Conservation (phyloP, 75 land plant genomes). For the Sequoiadendron giganteum region DNA sequence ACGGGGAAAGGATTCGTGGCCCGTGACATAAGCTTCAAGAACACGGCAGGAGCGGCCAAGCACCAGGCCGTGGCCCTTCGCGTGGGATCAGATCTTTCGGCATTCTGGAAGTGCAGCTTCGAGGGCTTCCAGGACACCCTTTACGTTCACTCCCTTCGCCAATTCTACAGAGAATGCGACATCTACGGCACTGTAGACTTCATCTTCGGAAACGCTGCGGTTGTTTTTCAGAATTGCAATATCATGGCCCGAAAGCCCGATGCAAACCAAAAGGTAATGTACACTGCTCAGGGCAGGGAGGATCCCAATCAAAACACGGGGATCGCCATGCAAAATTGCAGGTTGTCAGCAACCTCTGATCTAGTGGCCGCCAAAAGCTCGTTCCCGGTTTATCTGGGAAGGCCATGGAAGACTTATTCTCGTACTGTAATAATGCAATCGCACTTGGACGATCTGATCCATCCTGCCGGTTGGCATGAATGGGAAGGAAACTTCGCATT, state of each 20-base stretch:
- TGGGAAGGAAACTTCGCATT: slow-evolving; percentile 26
- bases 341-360: neutral
- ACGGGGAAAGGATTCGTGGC: slow-evolving; percentile 15
- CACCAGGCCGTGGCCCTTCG: slow-evolving; percentile 53
- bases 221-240: slow-evolving; percentile 28
- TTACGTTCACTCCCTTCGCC: slow-evolving; percentile 13
- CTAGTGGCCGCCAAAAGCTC: neutral
- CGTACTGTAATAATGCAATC: slow-evolving; percentile 30
- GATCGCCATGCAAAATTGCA: slow-evolving; percentile 21
- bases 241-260: slow-evolving; percentile 18
- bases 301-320: slow-evolving; percentile 18
- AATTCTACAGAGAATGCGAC: slow-evolving; percentile 37
- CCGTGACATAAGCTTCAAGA: slow-evolving; percentile 18
- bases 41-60: slow-evolving; percentile 29
- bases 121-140: slow-evolving; percentile 32
- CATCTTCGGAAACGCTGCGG: slow-evolving; percentile 34
- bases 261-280: slow-evolving; percentile 19
- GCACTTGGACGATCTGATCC: slow-evolving; percentile 15
- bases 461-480: slow-evolving; percentile 36
- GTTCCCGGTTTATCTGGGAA: slow-evolving; percentile 19
- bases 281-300: slow-evolving; percentile 40
- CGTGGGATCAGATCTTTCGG: slow-evolving; percentile 25
- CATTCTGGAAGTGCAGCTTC: slow-evolving; percentile 27
- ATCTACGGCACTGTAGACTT: slow-evolving; percentile 46
- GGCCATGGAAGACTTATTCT: slow-evolving; percentile 29